Base-by-base conservation (phyloP, 2,329 filamentous ascomycete genomes). In the Hirsutella rhossiliensis region DNA sequence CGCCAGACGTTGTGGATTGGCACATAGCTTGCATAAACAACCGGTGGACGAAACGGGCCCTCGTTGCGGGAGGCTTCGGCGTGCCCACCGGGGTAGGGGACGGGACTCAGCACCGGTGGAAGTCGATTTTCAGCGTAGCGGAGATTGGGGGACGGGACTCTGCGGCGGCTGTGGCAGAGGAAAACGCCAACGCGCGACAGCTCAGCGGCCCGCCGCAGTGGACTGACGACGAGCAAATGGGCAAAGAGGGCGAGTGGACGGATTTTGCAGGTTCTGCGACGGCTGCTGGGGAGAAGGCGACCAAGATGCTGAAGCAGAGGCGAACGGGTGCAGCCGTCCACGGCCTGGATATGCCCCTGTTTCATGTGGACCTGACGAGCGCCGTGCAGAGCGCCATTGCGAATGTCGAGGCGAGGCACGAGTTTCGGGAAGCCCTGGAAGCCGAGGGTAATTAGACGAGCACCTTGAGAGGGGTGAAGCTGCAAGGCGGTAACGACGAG, bases 11-110 rank as follows among this genome's bases (percentile, higher is more conserved):
- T 3, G 89, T 97, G 5, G 87, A 96, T 60, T 97, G 90, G 89
- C 92, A 97, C 63, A 82, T 97, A 50, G 87, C 89, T n/a, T 84
- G 81, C 63, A 84, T 97, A 67, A 88, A 82, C 66, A 96, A 92
- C 69, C 52, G 57, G 40, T 96, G 90, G 90, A 90, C 88, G 20
- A 95, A 95, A 68, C 84, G 88, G 29, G 89, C 87, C 5, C 79
- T 97, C 38, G 83, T 82, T 4, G 79, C 85, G 2, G 90, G 84
- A 20, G 90, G 90, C 12, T 97, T 97, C 56, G 90, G 90, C 2
- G 88, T 84, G 59, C 88, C 87, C 3, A 78, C 79, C 1, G 69
- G 68, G 13, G 61, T 60, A 7, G 47, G 48, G 5, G 53, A 56
- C 17, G 71, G 67, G 2, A 62, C 70, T 7, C 75, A 76, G 53